Evolutionary conservation across 73 alveolate genomes (phyloP), one percentile per base, ranked within the genome.

Genomic region (Tetrahymena malaccensis): DNA sequence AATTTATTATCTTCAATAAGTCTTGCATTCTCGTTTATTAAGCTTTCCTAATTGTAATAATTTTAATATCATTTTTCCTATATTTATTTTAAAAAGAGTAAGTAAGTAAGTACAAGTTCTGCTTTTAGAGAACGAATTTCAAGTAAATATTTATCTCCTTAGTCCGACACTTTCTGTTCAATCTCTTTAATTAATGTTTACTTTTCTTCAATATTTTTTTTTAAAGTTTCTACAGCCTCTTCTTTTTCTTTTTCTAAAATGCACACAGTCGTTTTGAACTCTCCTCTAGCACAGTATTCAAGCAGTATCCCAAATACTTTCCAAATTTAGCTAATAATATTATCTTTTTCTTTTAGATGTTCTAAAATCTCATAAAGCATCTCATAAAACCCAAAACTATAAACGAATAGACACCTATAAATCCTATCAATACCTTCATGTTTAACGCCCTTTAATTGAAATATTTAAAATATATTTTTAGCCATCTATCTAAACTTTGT

Each of bases 371-470:
- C 94, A 35, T 96, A 50, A 10, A 97, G 96, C 95, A 96, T 94
- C 83, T 97, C 98, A 85, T 97, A 97, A 93, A 97, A 97, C 25
- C 98, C 98, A 50, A 97, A 94, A 34, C 97, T 95, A 84, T 97
- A 97, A 19, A 97, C 98, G 85, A 97, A 97, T 34, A 97, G 95
- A 13, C 96, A 97, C 55, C 98, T 38, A 57, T 96, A 97, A 13
- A 97, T 96, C 43, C 98, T 84, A 93, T 97, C 97, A 0, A 97
- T 96, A 15, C 40, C 85, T 25, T 96, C 96, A n/a, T 97, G 85
- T 21, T 96, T 95, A 35, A 97, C 94, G n/a, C 96, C 96, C 43
- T 94, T 84, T 8, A 15, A 50, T 11, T 50, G 16, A 13, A 40
- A 40, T 7, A 7, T 40, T 40, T 40, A 40, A 40, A 40, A 10